These are phyloP conservation scores for Podospora pseudocomata DNA, from an alignment of 495 filamentous ascomycete genomes.

Conservation along the genomic window DNA sequence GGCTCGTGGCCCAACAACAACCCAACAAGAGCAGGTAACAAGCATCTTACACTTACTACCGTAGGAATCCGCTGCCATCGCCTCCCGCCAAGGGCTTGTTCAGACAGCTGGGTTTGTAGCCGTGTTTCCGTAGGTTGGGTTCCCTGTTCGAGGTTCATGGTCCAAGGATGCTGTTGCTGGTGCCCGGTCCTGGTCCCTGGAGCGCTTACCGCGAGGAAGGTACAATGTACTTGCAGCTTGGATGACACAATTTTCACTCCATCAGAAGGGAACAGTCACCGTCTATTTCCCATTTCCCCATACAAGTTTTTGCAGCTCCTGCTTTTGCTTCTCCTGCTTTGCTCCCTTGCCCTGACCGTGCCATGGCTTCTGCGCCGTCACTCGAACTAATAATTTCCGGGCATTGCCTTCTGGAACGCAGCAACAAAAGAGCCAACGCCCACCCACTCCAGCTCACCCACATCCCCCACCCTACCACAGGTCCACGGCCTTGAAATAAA, in stretches of 20 bases:
- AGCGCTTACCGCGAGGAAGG: slow-evolving; percentile 10
- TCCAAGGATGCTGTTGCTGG: neutral
- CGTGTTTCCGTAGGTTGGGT: slow-evolving; percentile 7
- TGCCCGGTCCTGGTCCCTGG: neutral
- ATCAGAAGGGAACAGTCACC: slow-evolving; percentile 1
- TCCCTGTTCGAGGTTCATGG: neutral
- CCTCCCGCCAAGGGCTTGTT: too few relatives aligned
- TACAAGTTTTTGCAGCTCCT: slow-evolving; percentile 7
- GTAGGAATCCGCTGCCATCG: neutral
- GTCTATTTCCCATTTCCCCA: neutral
- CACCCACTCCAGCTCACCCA: neutral
- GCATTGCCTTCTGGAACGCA: slow-evolving; percentile 28
- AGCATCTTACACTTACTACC: neutral
- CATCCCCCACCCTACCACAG: slow-evolving; percentile 5
- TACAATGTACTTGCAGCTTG: neutral
- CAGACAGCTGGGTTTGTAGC: neutral
- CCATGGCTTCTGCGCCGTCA: slow-evolving; percentile 29
- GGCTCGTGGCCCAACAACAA: neutral
- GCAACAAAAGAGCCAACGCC: slow-evolving; percentile 26
- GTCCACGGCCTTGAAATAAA: slow-evolving; percentile 13
- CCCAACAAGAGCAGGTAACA: neutral
- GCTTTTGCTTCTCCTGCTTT: slow-evolving; percentile 3
- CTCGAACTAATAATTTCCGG: slow-evolving; percentile 32
- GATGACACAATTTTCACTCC: slow-evolving; percentile 17
- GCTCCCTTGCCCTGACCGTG: slow-evolving; percentile 19